Conservation (phyloP, 495 filamentous ascomycete genomes). For the Trichoderma reesei region DNA sequence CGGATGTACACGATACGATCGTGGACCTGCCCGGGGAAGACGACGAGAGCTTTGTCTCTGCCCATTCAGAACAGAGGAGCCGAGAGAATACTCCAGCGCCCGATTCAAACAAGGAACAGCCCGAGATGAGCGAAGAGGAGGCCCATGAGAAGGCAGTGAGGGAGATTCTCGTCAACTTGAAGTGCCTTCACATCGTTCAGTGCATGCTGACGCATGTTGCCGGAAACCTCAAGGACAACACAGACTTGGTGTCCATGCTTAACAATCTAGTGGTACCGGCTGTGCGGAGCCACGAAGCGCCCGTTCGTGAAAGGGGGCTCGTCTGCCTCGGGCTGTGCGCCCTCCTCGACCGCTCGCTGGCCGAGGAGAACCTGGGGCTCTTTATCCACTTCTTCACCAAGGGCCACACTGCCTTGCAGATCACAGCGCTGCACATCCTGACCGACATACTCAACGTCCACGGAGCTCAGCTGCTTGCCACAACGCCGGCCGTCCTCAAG, state of each 20-base stretch:
- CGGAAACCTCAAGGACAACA: conserved; percentile 75
- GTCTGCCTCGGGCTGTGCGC: conserved; percentile 84
- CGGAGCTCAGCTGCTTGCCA: conserved; percentile 57
- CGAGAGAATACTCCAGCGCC: conserved; percentile 48
- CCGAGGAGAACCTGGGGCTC: conserved; percentile 83
- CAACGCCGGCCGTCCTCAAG: conserved; percentile 57
- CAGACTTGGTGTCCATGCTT: conserved; percentile 82
- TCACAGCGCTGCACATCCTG: conserved; percentile 84
- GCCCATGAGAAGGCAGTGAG: conserved; percentile 71
- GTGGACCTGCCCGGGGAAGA: conserved; percentile 46
- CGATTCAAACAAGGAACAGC: conserved; percentile 33
- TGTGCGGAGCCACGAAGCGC: conserved; percentile 84
- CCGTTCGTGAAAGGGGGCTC: conserved; percentile 82
- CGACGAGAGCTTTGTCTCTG: conserved; percentile 87
- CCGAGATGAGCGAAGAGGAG: conserved; percentile 52
- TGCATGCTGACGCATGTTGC: conserved; percentile 92
- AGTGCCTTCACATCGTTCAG: conserved; percentile 93
- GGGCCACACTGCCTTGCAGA: conserved; percentile 80
- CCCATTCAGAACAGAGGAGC: conserved; percentile 65
- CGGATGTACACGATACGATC: conserved; percentile 91
- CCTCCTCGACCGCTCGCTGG: conserved; percentile 81
- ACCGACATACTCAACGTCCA: conserved; percentile 86
- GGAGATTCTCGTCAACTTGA: conserved; percentile 95
- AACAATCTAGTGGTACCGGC: conserved; percentile 95
- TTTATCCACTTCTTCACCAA: conserved; percentile 95